Conservation (phyloP, 305 asterid species). For the Rubia tinctorum region DNA sequence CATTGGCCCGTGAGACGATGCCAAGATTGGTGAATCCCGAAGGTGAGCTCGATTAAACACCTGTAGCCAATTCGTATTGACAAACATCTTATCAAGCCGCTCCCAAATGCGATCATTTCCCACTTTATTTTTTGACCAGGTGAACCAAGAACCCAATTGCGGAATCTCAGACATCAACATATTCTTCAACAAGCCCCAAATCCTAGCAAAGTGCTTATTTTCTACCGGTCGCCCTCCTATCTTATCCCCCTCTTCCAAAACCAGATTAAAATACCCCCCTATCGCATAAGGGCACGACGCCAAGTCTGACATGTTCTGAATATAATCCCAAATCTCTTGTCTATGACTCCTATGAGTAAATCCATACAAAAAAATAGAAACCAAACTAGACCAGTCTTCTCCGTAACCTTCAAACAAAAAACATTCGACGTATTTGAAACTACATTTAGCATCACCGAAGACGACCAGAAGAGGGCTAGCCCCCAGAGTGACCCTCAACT, state of each 20-base stretch:
- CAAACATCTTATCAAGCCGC: neutral
- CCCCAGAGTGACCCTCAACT: neutral
- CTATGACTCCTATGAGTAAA: neutral
- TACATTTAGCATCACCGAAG: neutral
- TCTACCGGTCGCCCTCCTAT: neutral
- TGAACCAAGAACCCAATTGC: neutral
- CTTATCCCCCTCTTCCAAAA: neutral
- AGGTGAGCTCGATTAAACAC: neutral
- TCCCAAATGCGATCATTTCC: neutral
- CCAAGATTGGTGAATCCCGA: neutral
- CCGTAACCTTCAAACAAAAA: neutral
- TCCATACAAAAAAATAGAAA: neutral
- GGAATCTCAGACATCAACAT: neutral
- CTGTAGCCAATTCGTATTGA: neutral
- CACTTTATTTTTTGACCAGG: neutral
- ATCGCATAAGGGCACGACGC: neutral
- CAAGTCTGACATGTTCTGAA: neutral
- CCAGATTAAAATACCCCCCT: neutral
- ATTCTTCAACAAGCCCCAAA: neutral
- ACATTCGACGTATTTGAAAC: neutral
- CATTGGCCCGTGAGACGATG: neutral
- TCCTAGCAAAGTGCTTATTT: fast-evolving
- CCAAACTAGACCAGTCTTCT: neutral
- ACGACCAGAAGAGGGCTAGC: neutral
- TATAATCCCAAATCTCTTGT: neutral